Percentiles rank a stretch among this genome's conserved stretches.
phyloP scores from a whole-genome alignment of 192 early-diverging fungal species.

The Geosiphon pyriformis region DNA sequence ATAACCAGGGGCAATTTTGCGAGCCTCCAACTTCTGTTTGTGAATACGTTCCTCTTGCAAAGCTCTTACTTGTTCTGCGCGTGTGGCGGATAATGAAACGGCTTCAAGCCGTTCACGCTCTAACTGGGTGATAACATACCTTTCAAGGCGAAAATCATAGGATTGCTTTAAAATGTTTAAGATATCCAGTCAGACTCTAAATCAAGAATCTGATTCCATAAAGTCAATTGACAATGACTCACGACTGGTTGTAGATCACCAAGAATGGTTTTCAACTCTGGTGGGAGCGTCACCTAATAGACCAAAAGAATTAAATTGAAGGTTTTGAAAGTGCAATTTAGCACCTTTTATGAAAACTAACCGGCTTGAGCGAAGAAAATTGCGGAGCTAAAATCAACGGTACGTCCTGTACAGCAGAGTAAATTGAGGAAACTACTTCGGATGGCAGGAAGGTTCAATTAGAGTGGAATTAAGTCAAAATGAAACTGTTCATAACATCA shows the following conservation, averaged over 20 bases:
- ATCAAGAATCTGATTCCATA: no score
- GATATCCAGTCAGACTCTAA: no score
- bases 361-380: conserved; percentile 12
- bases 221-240: not conserved
- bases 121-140: conserved; percentile 41
- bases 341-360: no score
- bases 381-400: conserved; percentile 23
- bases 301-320: no score
- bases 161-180: not conserved
- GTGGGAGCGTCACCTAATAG: no score
- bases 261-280: not conserved
- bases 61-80: conserved; percentile 29
- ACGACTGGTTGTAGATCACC: not conserved
- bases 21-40: conserved; percentile 47
- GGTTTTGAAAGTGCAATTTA: no score
- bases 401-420: conserved; percentile 16
- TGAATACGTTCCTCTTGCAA: conserved; percentile 40
- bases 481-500: no score
- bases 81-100: conserved; percentile 28
- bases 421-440: conserved; percentile 14
- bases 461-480: no score
- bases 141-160: conserved; percentile 53
- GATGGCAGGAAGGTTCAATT: no score
- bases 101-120: conserved; percentile 33
- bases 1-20: conserved; percentile 63